Percentiles rank a stretch among this genome's conserved stretches.
phyloP scores from a whole-genome alignment of 2,329 filamentous ascomycete species.

The Emergomyces orientalis region DNA sequence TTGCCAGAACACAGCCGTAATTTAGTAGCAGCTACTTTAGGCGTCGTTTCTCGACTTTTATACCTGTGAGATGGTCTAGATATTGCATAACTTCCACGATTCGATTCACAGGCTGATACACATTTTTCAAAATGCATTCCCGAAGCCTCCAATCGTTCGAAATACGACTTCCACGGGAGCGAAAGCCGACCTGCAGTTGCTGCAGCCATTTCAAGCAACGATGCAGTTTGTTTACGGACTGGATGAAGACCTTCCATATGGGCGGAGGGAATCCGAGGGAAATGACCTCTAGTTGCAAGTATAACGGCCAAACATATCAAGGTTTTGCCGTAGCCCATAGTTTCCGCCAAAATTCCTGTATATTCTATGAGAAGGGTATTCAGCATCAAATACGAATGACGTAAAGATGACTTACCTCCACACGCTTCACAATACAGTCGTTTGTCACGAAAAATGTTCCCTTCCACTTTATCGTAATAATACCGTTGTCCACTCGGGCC shows the following conservation, averaged over 20 bases:
- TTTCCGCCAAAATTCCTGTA: constrained; percentile 37
- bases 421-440: constrained; percentile 62
- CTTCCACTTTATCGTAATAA: constrained; percentile 61
- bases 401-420: constrained; percentile 49
- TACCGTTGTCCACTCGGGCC: constrained; percentile 56
- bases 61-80: constrained; percentile 35
- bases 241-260: constrained; percentile 40
- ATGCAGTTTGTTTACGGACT: constrained; percentile 45
- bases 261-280: constrained; percentile 55
- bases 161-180: constrained; percentile 60
- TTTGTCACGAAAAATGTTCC: constrained; percentile 55
- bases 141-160: constrained; percentile 43
- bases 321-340: constrained; percentile 65
- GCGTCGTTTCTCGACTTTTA: constrained; percentile 35
- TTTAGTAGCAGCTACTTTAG: constrained; percentile 2
- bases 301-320: constrained; percentile 73
- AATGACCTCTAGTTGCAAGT: constrained; percentile 62
- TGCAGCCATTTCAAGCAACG: constrained; percentile 67
- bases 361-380: constrained; percentile 8
- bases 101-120: constrained; percentile 47
- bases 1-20: constrained; percentile 44
- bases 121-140: constrained; percentile 49
- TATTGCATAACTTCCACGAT: constrained; percentile 52
- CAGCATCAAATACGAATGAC: background rate
- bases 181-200: constrained; percentile 56